A percentile compares a stretch with the other conserved stretches of the same genome.
Evolutionary conservation across 2,329 filamentous ascomycete species (phyloP).

Genomic region (Cladosporium sphaerospermum): DNA sequence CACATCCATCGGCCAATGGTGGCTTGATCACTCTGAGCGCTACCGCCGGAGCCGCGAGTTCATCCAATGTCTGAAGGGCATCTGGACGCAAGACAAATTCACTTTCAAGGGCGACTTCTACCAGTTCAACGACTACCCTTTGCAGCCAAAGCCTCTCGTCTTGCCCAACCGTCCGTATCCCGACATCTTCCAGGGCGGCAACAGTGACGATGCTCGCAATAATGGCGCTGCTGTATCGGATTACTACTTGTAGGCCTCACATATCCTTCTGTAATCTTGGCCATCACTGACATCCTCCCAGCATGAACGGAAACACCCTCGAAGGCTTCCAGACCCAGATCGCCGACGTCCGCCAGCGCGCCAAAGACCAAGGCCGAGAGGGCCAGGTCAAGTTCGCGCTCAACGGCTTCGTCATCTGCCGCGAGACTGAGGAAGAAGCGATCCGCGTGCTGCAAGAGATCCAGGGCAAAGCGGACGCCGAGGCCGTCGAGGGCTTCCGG

Average conservation of each 20-base stretch:
- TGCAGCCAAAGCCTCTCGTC: conserved; percentile 46
- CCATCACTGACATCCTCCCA: background rate
- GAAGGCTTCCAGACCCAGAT: conserved; percentile 49
- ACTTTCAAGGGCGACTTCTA: conserved; percentile 49
- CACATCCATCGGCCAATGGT: conserved; percentile 48
- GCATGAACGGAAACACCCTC: conserved; percentile 51
- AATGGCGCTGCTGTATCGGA: conserved; percentile 45
- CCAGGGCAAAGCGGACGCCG: conserved; percentile 47
- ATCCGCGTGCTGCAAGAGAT: conserved; percentile 46
- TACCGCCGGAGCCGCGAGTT: conserved; percentile 48
- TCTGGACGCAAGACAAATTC: conserved; percentile 48
- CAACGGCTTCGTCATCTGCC: conserved; percentile 46
- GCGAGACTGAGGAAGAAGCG: conserved; percentile 47
- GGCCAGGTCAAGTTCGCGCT: conserved; percentile 45
- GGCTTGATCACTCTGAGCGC: conserved; percentile 49
- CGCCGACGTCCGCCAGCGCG: conserved; percentile 42
- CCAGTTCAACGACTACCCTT: conserved; percentile 46
- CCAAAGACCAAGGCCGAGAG: conserved; percentile 39
- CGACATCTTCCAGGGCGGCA: conserved; percentile 50
- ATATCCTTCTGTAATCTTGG: background rate
- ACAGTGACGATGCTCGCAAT: conserved; percentile 45
- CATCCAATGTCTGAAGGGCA: conserved; percentile 46
- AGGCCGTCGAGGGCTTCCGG: conserved; percentile 46
- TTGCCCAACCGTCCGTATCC: conserved; percentile 42
- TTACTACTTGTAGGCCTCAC: conserved; percentile 39